phyloP scores from a whole-genome alignment of 306 rosid genomes.

The Aeschynomene evenia region DNA sequence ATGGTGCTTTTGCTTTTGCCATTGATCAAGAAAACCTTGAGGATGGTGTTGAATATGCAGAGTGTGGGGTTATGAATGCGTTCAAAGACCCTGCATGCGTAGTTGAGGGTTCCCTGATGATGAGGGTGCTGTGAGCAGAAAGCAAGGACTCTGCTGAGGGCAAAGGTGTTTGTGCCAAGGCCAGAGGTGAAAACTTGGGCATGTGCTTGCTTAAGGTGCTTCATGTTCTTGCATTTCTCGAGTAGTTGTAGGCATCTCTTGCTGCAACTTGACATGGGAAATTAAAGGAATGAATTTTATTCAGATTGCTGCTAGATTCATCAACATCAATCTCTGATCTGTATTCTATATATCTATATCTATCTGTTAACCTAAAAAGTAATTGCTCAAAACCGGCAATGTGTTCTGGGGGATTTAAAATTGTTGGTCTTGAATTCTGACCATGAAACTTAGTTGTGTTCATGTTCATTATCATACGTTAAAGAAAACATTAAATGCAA shows the following conservation, averaged over 20 bases:
- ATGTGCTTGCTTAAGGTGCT: constrained; percentile 70
- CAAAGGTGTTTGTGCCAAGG: constrained; percentile 47
- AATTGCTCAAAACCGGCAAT: too few species aligned
- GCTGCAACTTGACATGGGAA: constrained; percentile 45
- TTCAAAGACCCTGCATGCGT: constrained; percentile 56
- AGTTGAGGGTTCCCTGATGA: constrained; percentile 37
- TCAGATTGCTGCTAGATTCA: background rate
- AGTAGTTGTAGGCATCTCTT: constrained; percentile 54
- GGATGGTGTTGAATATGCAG: constrained; percentile 61
- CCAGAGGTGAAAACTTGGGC: constrained; percentile 58
- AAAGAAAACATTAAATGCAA: too few species aligned
- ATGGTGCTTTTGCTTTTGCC: constrained; percentile 37
- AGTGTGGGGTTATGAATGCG: constrained; percentile 59
- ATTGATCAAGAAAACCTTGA: constrained; percentile 48
- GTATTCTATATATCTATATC: too few species aligned
- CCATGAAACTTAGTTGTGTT: too few species aligned
- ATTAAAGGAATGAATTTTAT: background rate
- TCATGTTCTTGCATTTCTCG: constrained; percentile 65
- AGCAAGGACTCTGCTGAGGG: constrained; percentile 61
- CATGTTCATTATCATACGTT: too few species aligned
- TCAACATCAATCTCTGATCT: background rate
- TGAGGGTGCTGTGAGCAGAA: constrained; percentile 51
- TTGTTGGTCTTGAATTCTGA: too few species aligned
- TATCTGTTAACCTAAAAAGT: too few species aligned
- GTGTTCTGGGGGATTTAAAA: too few species aligned